Evolutionary conservation across 2,329 filamentous ascomycete genomes (phyloP).

Genomic region (Coleophoma cylindrospora): DNA sequence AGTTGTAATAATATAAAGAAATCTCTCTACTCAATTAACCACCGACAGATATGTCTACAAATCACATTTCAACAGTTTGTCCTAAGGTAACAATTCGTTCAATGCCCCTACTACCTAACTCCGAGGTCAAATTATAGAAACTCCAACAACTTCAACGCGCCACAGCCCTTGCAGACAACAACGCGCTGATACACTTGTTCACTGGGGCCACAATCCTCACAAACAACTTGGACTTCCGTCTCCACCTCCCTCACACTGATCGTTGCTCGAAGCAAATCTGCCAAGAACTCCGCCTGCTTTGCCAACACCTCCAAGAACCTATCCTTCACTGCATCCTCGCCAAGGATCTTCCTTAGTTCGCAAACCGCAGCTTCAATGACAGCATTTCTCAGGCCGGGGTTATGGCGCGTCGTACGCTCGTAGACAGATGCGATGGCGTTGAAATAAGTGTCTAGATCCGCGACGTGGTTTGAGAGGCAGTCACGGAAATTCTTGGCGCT

Average conservation of each 20-base stretch:
- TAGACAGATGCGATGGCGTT: slow-evolving; percentile 9
- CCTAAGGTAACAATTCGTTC: neutral
- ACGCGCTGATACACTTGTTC: slow-evolving; percentile 9
- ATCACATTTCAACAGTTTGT: too few relatives aligned
- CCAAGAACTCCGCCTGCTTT: slow-evolving; percentile 13
- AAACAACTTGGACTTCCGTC: slow-evolving; percentile 3
- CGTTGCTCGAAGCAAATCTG: slow-evolving; percentile 7
- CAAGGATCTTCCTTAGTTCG: slow-evolving; percentile 11
- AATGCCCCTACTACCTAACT: neutral
- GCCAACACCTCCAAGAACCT: slow-evolving; percentile 8
- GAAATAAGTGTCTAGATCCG: slow-evolving; percentile 5
- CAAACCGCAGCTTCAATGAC: slow-evolving; percentile 12
- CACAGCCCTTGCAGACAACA: slow-evolving; percentile 11
- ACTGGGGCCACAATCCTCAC: slow-evolving; percentile 15
- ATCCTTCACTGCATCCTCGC: neutral
- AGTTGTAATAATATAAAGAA: too few relatives aligned
- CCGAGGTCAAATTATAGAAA: slow-evolving; percentile 1
- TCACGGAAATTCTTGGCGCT: slow-evolving; percentile 8
- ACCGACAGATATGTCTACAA: too few relatives aligned
- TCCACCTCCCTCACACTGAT: neutral
- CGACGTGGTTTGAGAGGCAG: slow-evolving; percentile 8
- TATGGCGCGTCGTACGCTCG: neutral
- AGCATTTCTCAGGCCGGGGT: slow-evolving; percentile 5
- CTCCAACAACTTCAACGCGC: slow-evolving; percentile 4
- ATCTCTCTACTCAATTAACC: too few relatives aligned